Base-by-base conservation (phyloP, 768 basidiomycete genomes). In the Suillus variegatus region DNA sequence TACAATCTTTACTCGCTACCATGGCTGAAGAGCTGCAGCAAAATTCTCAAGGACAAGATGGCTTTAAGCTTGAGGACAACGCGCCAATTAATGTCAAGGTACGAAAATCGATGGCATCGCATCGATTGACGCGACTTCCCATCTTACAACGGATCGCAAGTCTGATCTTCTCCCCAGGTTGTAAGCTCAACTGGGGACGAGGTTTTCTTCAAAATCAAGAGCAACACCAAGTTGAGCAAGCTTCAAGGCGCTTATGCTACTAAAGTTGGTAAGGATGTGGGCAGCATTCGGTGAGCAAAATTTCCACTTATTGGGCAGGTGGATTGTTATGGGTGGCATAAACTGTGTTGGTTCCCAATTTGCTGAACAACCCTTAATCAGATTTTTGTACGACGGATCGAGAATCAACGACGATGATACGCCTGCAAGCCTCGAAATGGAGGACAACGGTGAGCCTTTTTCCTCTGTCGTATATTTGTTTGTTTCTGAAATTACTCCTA, bases 151-250 rank as follows among this genome's bases (percentile, higher is more conserved):
- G 28, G 67, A 40, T 52, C 40, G 14, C 36, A 40, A 63, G 60
- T 63, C 63, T 43, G 49, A 65, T 57, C 38, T 22, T 22, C 40
- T 55, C 64, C 35, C 6, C 14, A 94, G 93, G 93, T 94, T 57
- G 85, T 90, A 54, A 88, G 86, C 69, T 84, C 90, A 44, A 76
- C 80, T 14, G 93, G 93, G 64, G 93, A 95, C 41, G 94, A 96
- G 76, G 93, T 97, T 35, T 97, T 92, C 80, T 97, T 97, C 86
- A 97, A 97, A 85, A 96, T 97, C 81, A 97, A 96, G 81, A 87
- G 91, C 73, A 92, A 85, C 78, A 96, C 95, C 52, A 95, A 91
- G 82, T 79, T 97, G 70, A 92, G 88, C 83, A 97, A 97, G 82
- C 86, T 97, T 32, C 93, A 95, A 75, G 92, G 88, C 66, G 95